Base-by-base conservation (phyloP, 768 basidiomycete species). In the Pulveroboletus ravenelii region DNA sequence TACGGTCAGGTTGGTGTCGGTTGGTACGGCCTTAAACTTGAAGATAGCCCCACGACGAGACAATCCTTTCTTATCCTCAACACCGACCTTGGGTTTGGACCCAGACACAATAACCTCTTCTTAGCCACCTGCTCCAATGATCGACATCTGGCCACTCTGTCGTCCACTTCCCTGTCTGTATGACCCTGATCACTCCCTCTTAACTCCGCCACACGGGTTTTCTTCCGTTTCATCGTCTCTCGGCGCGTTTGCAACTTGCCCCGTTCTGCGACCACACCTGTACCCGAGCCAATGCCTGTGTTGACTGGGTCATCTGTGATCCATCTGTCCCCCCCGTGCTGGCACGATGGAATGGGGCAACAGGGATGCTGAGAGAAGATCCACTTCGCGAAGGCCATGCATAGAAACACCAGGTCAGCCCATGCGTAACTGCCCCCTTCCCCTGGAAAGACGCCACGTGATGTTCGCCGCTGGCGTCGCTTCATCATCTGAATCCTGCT, bases 181-280 rank as follows among this genome's bases (percentile, higher is more conserved):
- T 68, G 59, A 3, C 65, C 65, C 6, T 59, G 61, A 8, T 64
- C 60, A 12, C 41, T 50, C 9, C 66, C 64, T 43, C 57, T 60
- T 48, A 66, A 15, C 14, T 66, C 60, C 0, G 64, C 60, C 38
- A 68, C 55, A 3, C 57, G 61, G 8, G 43, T 54, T 25, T 55
- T 68, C 48, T 40, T 53, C 2, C 45, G 60, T 13, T 45, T 60
- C 25, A 37, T 27, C 12, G 25, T 54, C 7, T 49, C 45, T 2
- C 48, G 42, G 13, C 46, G 47, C 9, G 45, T 41, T n/a, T 44
- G 54, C 29, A 44, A 41, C 37, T 38, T 44, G 8, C n/a, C 45
- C 6, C 32, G 25, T 6, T 7, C 40, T 17, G 3, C 12, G 18
- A 13, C 12, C 15, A 13, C 14, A 4, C 34, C 32, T 25, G 4